Evolutionary conservation across 805 yeast species (phyloP), one percentile per base, ranked within the genome.

Genomic region (Ogataea minuta): DNA sequence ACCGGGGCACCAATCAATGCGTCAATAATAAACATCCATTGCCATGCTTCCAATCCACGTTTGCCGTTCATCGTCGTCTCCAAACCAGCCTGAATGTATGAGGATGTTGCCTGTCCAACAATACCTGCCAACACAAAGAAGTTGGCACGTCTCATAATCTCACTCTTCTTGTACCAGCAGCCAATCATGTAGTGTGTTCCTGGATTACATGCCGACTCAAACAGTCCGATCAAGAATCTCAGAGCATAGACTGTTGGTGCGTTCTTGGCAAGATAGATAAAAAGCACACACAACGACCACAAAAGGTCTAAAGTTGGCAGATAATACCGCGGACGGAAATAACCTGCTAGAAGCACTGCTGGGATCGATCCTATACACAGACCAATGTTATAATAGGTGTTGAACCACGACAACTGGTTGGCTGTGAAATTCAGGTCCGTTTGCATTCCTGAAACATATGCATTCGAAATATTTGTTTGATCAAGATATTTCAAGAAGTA

Each of bases 1-100:
- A 82, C 73, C 2, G 69, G 76, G 19, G 81, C 52, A 4, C 83
- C 76, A 34, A 83, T 70, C 33, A 76, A 52, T 9, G 81, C 81
- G 55, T 81, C 86, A 45, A 83, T 69, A 32, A 83, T 75, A 52
- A 79, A 82, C 55, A 79, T 76, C 88, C 88, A 83, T 64, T 80
- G 69, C 88, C 88, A 83, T 9, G 85, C 79, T 7, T 70, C 68
- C 9, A 75, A 61, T 0, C 86, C 86, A 31, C 57, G 53, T 9
- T 55, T 63, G 21, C 82, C 85, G 37, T 68, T 60, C 48, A 82
- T 54, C 27, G 60, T 49, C 15, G 67, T 50, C 41, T 63, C 71
- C 20, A 79, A 69, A 9, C 80, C 74, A 12, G 81, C 76, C 49
- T 80, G 81, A 28, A 82, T 63, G 44, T 78, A 72, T 30, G 85